Percentiles rank a stretch among this genome's conserved stretches.
phyloP scores from a whole-genome alignment of 352 stramenopile species.

The Hyaloperonospora arabidopsidis region DNA sequence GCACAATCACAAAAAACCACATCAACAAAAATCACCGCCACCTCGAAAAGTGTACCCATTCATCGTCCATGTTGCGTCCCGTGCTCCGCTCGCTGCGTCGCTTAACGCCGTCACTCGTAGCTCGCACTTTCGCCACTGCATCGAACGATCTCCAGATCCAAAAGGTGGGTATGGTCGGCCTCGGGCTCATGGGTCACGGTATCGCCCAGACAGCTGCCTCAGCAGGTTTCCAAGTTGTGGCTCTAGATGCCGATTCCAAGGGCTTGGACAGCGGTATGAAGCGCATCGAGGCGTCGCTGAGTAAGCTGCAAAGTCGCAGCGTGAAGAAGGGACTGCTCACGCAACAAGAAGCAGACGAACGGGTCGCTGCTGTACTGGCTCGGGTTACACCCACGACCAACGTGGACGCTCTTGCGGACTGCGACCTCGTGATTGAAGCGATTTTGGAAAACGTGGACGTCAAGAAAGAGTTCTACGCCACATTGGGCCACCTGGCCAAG shows the following conservation, averaged over 20 bases:
- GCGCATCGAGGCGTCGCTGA: constrained; percentile 89
- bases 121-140: constrained; percentile 25
- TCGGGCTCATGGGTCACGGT: constrained; percentile 97
- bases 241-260: constrained; percentile 65
- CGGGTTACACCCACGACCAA: constrained; percentile 88
- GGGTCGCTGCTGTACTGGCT: constrained; percentile 53
- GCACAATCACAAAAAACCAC: too few species aligned
- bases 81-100: constrained; percentile 14
- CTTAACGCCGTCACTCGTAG: constrained; percentile 15
- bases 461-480: constrained; percentile 90
- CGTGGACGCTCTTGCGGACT: constrained; percentile 78
- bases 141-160: constrained; percentile 45
- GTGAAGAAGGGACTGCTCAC: constrained; percentile 89
- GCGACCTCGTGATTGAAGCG: constrained; percentile 95
- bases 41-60: background rate
- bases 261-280: constrained; percentile 78
- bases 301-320: constrained; percentile 73
- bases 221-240: constrained; percentile 81
- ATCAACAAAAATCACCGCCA: too few species aligned
- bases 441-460: constrained; percentile 96
- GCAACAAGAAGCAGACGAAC: constrained; percentile 58
- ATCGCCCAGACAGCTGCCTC: constrained; percentile 91
- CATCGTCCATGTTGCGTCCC: constrained; percentile 8
- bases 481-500: constrained; percentile 88
- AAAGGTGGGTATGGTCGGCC: constrained; percentile 90